These are phyloP conservation scores for Starmerella ratchasimensis DNA, from an alignment of 805 yeast genomes.

Conservation along the genomic window DNA sequence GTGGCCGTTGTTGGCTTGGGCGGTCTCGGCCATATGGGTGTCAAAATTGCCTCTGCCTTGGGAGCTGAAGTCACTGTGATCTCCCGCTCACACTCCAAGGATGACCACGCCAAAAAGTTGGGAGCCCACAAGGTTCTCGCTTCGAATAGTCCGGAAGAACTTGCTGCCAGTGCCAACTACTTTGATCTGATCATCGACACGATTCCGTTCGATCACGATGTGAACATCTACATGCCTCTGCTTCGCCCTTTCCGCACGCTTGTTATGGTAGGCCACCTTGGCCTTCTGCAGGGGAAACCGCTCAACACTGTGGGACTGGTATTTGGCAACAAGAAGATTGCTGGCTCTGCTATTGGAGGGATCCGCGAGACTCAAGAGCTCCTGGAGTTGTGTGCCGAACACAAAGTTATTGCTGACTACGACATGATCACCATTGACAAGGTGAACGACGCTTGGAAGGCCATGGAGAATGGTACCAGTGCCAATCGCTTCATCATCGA, in stretches of 20 bases:
- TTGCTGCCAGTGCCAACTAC: constrained; percentile 21
- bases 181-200: constrained; percentile 44
- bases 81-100: constrained; percentile 40
- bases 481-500: constrained; percentile 17
- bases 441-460: constrained; percentile 16
- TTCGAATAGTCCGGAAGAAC: constrained; percentile 33
- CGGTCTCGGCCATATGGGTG: constrained; percentile 52
- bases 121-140: constrained; percentile 46
- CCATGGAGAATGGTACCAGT: constrained; percentile 9
- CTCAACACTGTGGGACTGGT: constrained; percentile 36
- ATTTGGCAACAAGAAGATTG: constrained; percentile 29
- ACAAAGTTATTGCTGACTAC: constrained; percentile 47
- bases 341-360: constrained; percentile 47
- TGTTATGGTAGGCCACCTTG: constrained; percentile 55
- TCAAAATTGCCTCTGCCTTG: constrained; percentile 44
- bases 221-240: constrained; percentile 35
- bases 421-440: constrained; percentile 39
- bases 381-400: constrained; percentile 48
- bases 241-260: constrained; percentile 47
- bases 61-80: constrained; percentile 50
- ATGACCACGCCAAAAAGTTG: constrained; percentile 38
- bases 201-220: constrained; percentile 36
- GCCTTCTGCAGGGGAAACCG: constrained; percentile 27
- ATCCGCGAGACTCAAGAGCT: constrained; percentile 52
- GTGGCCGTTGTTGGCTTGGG: constrained; percentile 55